Evolutionary conservation across 768 basidiomycete genomes (phyloP), one percentile per base, ranked within the genome.

Genomic region (Naganishia friedmannii): DNA sequence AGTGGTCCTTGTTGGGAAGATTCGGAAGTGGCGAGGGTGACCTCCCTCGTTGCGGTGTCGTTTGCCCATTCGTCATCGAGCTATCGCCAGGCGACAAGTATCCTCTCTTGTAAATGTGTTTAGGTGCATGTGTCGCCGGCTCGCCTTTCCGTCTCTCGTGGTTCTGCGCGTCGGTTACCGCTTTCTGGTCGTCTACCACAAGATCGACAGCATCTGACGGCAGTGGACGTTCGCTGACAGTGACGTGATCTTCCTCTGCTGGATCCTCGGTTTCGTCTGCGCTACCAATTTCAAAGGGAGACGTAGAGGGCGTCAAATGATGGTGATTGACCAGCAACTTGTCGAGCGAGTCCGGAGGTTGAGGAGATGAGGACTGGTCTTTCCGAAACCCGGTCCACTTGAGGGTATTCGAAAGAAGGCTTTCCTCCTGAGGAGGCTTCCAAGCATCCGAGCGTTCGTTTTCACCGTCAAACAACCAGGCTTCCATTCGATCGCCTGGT

Each of bases 141-240:
- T 89, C 88, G 28, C 88, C 89, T 69, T 86, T 86, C 66, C 85
- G 79, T 46, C 88, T 82, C 72, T 88, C 87, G 53, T 84, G 83
- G 31, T 81, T 79, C 74, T 84, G 82, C 32, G 86, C 86, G 68
- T 74, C 77, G 71, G 86, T 84, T 34, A 84, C 86, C 3, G 87
- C 87, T 9, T 83, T 77, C 9, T 78, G 71, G 75, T 89, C 89
- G 75, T 90, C 90, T 0, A 94, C 87, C 5, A 97, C 86, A 21
- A 99, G 84, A 76, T 99, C 95, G 1, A 97, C 88, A 0, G 94
- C 93, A 73, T 97, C 84, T 0, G 77, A 71, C 6, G 82, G 84
- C 37, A 83, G 67, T 26, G 74, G 71, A 63, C 76, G 71, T 10
- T 73, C 65, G 10, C 73, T 69, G 21, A 68, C 63, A 26, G 75